phyloP scores from a whole-genome alignment of 179 eudicot species.

The Beta lomatogona region DNA sequence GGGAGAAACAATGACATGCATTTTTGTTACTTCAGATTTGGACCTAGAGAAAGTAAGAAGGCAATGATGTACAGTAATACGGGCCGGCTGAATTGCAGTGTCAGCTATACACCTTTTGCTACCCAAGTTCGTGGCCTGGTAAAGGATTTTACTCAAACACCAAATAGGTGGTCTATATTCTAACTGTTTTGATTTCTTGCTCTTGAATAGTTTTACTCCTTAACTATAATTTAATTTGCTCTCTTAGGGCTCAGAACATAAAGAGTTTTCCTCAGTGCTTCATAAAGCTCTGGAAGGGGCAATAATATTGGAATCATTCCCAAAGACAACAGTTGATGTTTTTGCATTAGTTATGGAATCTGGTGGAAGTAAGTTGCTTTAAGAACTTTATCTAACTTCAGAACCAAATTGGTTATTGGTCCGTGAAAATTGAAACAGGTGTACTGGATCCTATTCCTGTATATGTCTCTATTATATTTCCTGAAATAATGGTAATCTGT shows the following conservation, averaged over 20 bases:
- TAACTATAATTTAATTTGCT: background rate
- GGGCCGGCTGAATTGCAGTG: slow-evolving; percentile 88
- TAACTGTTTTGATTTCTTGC: background rate
- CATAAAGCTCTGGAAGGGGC: slow-evolving; percentile 96
- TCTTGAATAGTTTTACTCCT: background rate
- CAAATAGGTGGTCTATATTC: background rate
- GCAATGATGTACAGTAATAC: slow-evolving; percentile 87
- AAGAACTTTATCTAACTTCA: background rate
- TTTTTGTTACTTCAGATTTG: slow-evolving; percentile 54
- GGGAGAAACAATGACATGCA: background rate
- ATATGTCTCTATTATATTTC: no score
- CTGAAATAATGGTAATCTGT: background rate
- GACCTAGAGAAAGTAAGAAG: slow-evolving; percentile 99
- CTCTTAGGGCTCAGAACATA: slow-evolving; percentile 67
- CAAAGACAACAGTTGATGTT: slow-evolving; percentile 95
- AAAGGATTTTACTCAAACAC: slow-evolving; percentile 7
- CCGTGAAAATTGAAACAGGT: no score
- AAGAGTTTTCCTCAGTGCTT: slow-evolving; percentile 73
- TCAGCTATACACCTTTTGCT: slow-evolving; percentile 86
- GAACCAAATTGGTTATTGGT: no score
- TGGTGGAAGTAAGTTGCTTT: slow-evolving; percentile 75
- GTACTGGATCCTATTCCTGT: no score
- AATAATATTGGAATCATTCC: slow-evolving; percentile 83
- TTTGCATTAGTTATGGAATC: slow-evolving; percentile 96
- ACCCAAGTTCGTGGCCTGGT: slow-evolving; percentile 81